Conservation (phyloP, 805 yeast genomes). For the Candida corydali region DNA sequence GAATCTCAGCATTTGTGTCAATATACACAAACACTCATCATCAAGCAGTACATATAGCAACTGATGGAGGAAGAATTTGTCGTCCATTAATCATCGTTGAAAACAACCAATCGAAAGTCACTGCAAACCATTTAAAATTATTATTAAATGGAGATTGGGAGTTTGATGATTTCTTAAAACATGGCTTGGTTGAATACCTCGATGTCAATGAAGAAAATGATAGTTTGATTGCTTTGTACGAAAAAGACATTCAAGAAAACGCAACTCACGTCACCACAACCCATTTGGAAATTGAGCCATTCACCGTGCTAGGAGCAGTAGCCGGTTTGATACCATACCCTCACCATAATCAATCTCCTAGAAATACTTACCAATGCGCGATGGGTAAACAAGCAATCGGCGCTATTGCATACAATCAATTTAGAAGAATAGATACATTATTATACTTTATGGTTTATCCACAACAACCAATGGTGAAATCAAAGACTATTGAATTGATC, state of each 20-base stretch:
- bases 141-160: conserved; percentile 67
- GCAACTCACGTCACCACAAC: conserved; percentile 50
- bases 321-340: conserved; percentile 92
- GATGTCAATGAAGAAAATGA: conserved; percentile 98
- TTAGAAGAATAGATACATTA: conserved; percentile 90
- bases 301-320: conserved; percentile 87
- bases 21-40: conserved; percentile 89
- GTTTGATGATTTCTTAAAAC: conserved; percentile 85
- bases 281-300: conserved; percentile 93
- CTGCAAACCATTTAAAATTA: conserved; percentile 60
- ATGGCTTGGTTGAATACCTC: conserved; percentile 89
- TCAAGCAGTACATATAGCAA: conserved; percentile 91
- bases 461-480: conserved; percentile 98
- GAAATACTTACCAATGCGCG: conserved; percentile 91
- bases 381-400: conserved; percentile 99
- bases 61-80: conserved; percentile 98
- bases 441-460: conserved; percentile 97
- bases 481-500: conserved; percentile 92
- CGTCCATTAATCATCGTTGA: conserved; percentile 86
- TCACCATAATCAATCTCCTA: conserved; percentile 88
- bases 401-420: conserved; percentile 96
- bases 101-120: conserved; percentile 67
- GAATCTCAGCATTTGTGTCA: conserved; percentile 84
- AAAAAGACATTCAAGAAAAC: conserved; percentile 47
- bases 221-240: conserved; percentile 87